phyloP scores from a whole-genome alignment of 768 basidiomycete genomes.

The Phylloporus sp. region DNA sequence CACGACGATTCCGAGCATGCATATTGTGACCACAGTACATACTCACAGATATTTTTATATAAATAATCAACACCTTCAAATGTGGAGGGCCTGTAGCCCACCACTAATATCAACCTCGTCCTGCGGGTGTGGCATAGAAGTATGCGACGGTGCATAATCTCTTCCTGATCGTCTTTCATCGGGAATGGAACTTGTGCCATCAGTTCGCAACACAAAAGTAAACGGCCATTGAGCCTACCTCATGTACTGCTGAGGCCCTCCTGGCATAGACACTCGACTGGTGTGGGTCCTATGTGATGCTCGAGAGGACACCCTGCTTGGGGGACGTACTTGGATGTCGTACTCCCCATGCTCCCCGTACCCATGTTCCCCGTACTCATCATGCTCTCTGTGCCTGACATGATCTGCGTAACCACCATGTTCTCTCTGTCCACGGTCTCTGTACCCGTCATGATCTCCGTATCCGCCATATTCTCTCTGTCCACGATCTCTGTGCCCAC shows the following conservation, averaged over 20 bases:
- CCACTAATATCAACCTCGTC: constrained; percentile 24
- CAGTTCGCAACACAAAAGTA: not conserved
- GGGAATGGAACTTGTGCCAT: constrained; percentile 16
- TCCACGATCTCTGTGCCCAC: not conserved
- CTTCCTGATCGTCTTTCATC: constrained; percentile 28
- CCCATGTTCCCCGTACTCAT: constrained; percentile 17
- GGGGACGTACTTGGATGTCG: constrained; percentile 11
- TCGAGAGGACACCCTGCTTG: constrained; percentile 24
- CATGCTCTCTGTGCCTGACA: constrained; percentile 1
- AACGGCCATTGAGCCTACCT: constrained; percentile 14
- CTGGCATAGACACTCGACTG: constrained; percentile 12
- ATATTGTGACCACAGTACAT: constrained; percentile 5
- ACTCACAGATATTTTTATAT: constrained; percentile 1
- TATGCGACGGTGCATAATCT: constrained; percentile 15
- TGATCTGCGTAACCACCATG: constrained; percentile 10
- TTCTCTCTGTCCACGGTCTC: constrained; percentile 6
- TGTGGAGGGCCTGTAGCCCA: constrained; percentile 20
- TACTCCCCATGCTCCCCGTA: constrained; percentile 17
- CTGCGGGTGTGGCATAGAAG: constrained; percentile 12
- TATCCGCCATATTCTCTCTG: constrained; percentile 16
- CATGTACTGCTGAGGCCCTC: constrained; percentile 8
- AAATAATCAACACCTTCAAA: constrained; percentile 14
- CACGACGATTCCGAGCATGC: constrained; percentile 2
- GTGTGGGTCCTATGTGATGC: constrained; percentile 26
- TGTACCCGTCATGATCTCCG: constrained; percentile 7